Evolutionary conservation across 2,329 filamentous ascomycete genomes (phyloP).

Genomic region (Epichloe gansuensis): DNA sequence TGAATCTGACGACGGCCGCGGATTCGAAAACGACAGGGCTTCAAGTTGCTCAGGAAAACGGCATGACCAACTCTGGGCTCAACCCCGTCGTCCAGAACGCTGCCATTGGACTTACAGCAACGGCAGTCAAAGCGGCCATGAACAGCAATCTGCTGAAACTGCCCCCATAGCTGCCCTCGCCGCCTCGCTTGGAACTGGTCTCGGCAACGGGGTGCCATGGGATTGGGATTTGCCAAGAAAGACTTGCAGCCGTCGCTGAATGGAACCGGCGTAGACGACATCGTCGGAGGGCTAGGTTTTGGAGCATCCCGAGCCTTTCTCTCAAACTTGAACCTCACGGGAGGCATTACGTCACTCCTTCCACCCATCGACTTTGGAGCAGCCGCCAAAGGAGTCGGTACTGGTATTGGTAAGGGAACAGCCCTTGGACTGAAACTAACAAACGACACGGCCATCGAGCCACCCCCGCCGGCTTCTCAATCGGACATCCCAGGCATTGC

Average conservation of each 20-base stretch:
- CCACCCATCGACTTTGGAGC: constrained; percentile 4
- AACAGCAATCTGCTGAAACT: constrained; percentile 8
- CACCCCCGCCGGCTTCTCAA: neutral
- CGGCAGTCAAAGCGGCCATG: constrained; percentile 16
- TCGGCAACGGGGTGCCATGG: constrained; percentile 14
- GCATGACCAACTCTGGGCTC: constrained; percentile 17
- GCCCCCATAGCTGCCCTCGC: constrained; percentile 10
- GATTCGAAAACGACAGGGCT: constrained; percentile 8
- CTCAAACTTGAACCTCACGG: constrained; percentile 12
- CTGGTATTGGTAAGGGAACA: constrained; percentile 2
- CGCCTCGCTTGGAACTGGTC: constrained; percentile 12
- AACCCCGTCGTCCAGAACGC: constrained; percentile 19
- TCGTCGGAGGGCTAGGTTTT: constrained; percentile 17
- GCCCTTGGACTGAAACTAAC: constrained; percentile 5
- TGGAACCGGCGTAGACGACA: constrained; percentile 11
- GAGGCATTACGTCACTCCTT: constrained; percentile 4
- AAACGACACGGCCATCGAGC: neutral
- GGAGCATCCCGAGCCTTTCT: constrained; percentile 15
- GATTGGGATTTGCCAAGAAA: constrained; percentile 11
- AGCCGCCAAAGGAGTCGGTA: neutral
- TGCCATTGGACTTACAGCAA: constrained; percentile 16
- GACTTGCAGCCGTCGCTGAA: constrained; percentile 10
- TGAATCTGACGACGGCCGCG: constrained; percentile 10
- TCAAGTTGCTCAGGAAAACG: constrained; percentile 16
- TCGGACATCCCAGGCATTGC: constrained; percentile 5